Percentiles rank a stretch among this genome's conserved stretches.
Evolutionary conservation across 495 filamentous ascomycete genomes (phyloP).

Genomic region (Penicillium cinerascens): DNA sequence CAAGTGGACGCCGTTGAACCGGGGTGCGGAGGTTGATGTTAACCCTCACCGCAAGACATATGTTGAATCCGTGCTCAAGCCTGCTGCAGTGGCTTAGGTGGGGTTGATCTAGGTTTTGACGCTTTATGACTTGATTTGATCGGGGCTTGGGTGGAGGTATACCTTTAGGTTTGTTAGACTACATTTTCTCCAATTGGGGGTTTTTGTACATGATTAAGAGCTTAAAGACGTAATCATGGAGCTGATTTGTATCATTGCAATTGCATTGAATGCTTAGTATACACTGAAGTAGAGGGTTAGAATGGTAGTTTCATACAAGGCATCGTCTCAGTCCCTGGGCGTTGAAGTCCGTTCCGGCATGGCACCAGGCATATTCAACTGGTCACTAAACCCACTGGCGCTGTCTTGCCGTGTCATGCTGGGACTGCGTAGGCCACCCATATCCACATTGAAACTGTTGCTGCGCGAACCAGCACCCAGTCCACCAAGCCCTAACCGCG

Average conservation of each 20-base stretch:
- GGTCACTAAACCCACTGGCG: conserved; percentile 26
- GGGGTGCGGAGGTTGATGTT: conserved; percentile 69
- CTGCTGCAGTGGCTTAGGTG: conserved; percentile 28
- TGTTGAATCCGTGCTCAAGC: conserved; percentile 38
- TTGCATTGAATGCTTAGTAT: neutral
- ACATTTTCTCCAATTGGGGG: neutral
- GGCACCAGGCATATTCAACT: conserved; percentile 34
- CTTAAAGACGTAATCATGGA: neutral
- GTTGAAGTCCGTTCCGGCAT: conserved; percentile 24
- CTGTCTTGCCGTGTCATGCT: conserved; percentile 37
- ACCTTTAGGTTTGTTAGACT: neutral
- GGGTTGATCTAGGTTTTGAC: conserved; percentile 2
- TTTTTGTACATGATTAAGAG: neutral
- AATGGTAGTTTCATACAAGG: neutral
- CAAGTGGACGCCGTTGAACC: conserved; percentile 94
- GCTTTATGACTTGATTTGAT: conserved; percentile 18
- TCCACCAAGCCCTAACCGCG: conserved; percentile 33
- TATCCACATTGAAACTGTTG: conserved; percentile 39
- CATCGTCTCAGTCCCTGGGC: conserved; percentile 1
- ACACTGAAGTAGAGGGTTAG: neutral
- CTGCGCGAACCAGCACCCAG: conserved; percentile 36
- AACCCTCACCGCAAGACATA: conserved; percentile 80
- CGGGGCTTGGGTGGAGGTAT: neutral
- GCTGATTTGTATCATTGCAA: neutral
- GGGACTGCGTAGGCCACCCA: conserved; percentile 33